Evolutionary conservation across 495 filamentous ascomycete genomes (phyloP).

Genomic region (Podospora didyma): DNA sequence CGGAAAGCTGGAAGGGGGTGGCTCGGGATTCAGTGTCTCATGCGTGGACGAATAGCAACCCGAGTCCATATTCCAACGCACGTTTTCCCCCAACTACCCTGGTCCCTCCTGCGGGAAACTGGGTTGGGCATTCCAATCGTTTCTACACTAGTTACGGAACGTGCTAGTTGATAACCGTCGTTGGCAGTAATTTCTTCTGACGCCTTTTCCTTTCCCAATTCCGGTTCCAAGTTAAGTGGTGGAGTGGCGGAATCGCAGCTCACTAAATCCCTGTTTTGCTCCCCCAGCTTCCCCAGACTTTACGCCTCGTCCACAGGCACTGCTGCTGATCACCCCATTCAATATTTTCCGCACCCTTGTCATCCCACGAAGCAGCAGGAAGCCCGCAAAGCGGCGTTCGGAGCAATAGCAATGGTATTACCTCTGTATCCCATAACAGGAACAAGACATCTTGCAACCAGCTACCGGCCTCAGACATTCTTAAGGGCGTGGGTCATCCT

Average conservation of each 20-base stretch:
- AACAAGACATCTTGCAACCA: no score
- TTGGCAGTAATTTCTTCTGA: no score
- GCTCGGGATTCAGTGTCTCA: background rate
- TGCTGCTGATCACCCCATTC: slow-evolving; percentile 5
- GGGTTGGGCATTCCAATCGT: no score
- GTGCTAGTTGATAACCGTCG: no score
- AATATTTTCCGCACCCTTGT: no score
- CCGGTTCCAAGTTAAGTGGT: background rate
- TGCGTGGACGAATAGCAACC: background rate
- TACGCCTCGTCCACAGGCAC: background rate
- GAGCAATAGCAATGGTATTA: no score
- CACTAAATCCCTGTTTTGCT: background rate
- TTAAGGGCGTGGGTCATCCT: no score
- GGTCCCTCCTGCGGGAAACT: background rate
- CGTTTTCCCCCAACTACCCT: background rate
- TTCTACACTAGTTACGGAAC: no score
- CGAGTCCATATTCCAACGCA: background rate
- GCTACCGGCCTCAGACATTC: no score
- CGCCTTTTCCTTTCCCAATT: background rate
- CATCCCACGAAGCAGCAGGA: no score
- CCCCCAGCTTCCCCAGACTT: slow-evolving; percentile 17
- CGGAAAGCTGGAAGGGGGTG: background rate
- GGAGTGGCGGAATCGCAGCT: background rate
- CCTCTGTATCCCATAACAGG: no score
- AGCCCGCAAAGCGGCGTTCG: no score